phyloP scores from a whole-genome alignment of 2,329 filamentous ascomycete species.

The Emergomyces orientalis region DNA sequence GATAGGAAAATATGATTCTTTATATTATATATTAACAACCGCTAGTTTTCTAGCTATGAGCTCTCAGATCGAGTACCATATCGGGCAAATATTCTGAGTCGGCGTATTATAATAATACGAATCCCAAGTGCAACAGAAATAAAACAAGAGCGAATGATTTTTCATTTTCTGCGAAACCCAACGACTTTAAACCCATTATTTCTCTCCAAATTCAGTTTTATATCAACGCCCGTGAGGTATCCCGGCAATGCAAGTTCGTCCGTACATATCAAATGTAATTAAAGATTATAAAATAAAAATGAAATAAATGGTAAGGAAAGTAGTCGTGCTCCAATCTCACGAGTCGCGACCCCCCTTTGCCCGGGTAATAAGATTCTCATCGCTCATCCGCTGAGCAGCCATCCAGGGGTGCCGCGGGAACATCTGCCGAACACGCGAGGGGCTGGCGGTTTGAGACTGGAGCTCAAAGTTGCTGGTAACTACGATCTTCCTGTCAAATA shows the following conservation, averaged over 20 bases:
- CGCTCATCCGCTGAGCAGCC: background rate
- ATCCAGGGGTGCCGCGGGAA: conserved; percentile 2
- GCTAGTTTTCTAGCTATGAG: too few relatives aligned
- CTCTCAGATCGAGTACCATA: too few relatives aligned
- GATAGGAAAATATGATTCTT: too few relatives aligned
- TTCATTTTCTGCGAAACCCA: background rate
- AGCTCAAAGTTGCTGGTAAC: conserved; percentile 7
- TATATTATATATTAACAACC: too few relatives aligned
- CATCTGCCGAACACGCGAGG: background rate
- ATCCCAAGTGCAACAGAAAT: background rate
- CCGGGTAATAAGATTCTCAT: conserved; percentile 1
- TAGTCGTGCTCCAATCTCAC: background rate
- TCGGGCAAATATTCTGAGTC: too few relatives aligned
- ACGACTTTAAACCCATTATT: background rate
- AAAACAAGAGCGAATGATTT: background rate
- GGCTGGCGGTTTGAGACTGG: background rate
- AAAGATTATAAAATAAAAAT: background rate
- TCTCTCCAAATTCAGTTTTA: background rate
- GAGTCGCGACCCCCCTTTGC: background rate
- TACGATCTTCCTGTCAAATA: background rate
- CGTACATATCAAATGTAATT: background rate
- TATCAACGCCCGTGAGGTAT: background rate
- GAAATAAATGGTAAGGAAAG: background rate
- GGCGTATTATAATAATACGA: too few relatives aligned
- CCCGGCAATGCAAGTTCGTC: background rate